A percentile compares a stretch with the other conserved stretches of the same genome.
phyloP scores from a whole-genome alignment of 108 stramenopile genomes.

The Stephanodiscus triporus region DNA sequence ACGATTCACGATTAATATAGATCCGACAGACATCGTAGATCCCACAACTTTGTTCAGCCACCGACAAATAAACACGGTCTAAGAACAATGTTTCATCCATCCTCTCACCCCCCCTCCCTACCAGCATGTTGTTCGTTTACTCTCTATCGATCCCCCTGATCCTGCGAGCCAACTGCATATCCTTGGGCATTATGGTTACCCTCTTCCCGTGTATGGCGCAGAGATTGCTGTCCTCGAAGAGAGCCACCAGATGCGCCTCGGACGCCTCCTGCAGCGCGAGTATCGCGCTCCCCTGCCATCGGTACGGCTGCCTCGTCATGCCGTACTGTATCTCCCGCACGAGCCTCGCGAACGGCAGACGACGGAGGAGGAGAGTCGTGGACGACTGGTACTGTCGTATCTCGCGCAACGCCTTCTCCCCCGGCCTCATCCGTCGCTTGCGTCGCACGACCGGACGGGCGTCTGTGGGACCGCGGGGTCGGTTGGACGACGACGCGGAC shows the following conservation, averaged over 20 bases:
- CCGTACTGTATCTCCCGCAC: conserved; percentile 87
- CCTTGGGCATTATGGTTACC: conserved; percentile 98
- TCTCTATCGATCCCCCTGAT: conserved; percentile 87
- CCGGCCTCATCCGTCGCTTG: conserved; percentile 72
- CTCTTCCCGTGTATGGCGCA: conserved; percentile 97
- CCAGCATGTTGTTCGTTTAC: not conserved
- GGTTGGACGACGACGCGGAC: conserved; percentile 1
- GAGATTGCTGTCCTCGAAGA: conserved; percentile 96
- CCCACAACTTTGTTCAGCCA: not conserved
- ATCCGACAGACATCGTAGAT: not conserved
- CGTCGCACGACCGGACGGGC: conserved; percentile 37
- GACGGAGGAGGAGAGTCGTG: conserved; percentile 91
- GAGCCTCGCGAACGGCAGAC: conserved; percentile 94
- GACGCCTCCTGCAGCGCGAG: conserved; percentile 96
- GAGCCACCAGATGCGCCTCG: conserved; percentile 90
- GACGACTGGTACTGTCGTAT: conserved; percentile 93
- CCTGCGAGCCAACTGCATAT: conserved; percentile 93
- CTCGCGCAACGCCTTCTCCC: conserved; percentile 90
- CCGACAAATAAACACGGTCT: not conserved
- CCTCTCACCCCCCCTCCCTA: not conserved
- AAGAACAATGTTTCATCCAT: not conserved
- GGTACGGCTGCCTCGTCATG: conserved; percentile 60
- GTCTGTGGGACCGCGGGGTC: conserved; percentile 16
- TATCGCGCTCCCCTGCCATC: conserved; percentile 96
- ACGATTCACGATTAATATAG: not conserved